phyloP scores from a whole-genome alignment of 2,329 filamentous ascomycete genomes.

The Colletotrichum limetticola region DNA sequence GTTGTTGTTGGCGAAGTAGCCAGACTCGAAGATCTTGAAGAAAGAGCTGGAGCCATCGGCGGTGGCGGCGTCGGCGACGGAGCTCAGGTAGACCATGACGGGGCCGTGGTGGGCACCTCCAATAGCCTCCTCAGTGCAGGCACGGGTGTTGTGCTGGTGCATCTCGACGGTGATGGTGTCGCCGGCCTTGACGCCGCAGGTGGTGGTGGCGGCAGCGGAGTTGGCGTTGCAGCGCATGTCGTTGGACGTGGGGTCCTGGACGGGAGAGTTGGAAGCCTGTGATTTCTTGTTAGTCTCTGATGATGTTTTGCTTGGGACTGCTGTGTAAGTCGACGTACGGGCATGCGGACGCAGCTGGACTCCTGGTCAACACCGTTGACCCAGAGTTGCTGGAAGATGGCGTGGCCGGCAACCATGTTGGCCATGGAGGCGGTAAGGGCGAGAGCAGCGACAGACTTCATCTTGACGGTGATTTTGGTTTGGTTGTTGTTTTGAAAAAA shows the following conservation, averaged over 20 bases:
- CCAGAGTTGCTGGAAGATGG: slow-evolving; percentile 62
- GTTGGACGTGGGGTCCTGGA: slow-evolving; percentile 50
- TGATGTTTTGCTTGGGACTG: not conserved
- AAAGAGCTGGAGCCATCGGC: slow-evolving; percentile 55
- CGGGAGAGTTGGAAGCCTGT: slow-evolving; percentile 50
- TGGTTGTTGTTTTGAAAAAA: slow-evolving; percentile 5
- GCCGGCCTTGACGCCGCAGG: slow-evolving; percentile 42
- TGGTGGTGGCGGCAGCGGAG: slow-evolving; percentile 46
- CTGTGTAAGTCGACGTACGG: not conserved
- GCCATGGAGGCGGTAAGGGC: slow-evolving; percentile 33
- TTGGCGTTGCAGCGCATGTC: slow-evolving; percentile 56
- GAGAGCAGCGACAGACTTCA: slow-evolving; percentile 31
- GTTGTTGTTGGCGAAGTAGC: slow-evolving; percentile 40
- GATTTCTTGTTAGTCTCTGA: not conserved
- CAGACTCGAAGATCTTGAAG: slow-evolving; percentile 63
- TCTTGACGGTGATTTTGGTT: slow-evolving; percentile 15
- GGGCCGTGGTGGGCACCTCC: slow-evolving; percentile 64
- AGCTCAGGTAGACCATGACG: slow-evolving; percentile 59
- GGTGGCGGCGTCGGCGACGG: slow-evolving; percentile 57
- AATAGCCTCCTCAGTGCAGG: slow-evolving; percentile 59
- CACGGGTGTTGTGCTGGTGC: slow-evolving; percentile 55
- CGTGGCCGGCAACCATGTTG: slow-evolving; percentile 49
- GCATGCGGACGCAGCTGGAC: slow-evolving; percentile 34
- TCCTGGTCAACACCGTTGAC: slow-evolving; percentile 47
- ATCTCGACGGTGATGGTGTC: slow-evolving; percentile 56